These are phyloP conservation scores for Euphrasia arctica DNA, from an alignment of 305 asterid genomes.

Conservation along the genomic window DNA sequence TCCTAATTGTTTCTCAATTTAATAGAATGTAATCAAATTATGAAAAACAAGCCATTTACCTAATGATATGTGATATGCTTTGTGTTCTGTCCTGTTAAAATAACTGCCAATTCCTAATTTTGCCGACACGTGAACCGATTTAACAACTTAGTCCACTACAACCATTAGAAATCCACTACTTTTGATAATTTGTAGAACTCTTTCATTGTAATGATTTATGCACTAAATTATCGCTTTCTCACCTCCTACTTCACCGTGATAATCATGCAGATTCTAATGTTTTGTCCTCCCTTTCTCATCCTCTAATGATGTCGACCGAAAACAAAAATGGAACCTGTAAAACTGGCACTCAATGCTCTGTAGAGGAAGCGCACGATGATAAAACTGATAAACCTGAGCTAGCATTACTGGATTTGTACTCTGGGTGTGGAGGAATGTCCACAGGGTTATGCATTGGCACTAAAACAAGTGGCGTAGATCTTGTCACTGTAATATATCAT, in stretches of 20 bases:
- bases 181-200: constrained; percentile 10
- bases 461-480: constrained; percentile 57
- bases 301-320: constrained; percentile 23
- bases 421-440: constrained; percentile 97
- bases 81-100: too few species aligned
- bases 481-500: constrained; percentile 54
- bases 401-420: constrained; percentile 62
- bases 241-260: constrained; percentile 14
- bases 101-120: too few species aligned
- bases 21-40: too few species aligned
- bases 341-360: constrained; percentile 21
- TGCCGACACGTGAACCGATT: neutral
- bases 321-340: constrained; percentile 21
- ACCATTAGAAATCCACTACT: constrained; percentile 11
- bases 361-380: constrained; percentile 21
- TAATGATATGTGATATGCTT: too few species aligned
- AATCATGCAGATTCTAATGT: constrained; percentile 33
- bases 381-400: constrained; percentile 37
- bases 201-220: constrained; percentile 1
- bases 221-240: constrained; percentile 15
- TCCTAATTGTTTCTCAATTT: too few species aligned
- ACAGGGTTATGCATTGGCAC: constrained; percentile 76
- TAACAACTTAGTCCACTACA: constrained; percentile 18
- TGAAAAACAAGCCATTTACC: too few species aligned
- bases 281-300: constrained; percentile 28